Base-by-base conservation (phyloP, 2,329 filamentous ascomycete genomes). In the Diaporthe vexans region DNA sequence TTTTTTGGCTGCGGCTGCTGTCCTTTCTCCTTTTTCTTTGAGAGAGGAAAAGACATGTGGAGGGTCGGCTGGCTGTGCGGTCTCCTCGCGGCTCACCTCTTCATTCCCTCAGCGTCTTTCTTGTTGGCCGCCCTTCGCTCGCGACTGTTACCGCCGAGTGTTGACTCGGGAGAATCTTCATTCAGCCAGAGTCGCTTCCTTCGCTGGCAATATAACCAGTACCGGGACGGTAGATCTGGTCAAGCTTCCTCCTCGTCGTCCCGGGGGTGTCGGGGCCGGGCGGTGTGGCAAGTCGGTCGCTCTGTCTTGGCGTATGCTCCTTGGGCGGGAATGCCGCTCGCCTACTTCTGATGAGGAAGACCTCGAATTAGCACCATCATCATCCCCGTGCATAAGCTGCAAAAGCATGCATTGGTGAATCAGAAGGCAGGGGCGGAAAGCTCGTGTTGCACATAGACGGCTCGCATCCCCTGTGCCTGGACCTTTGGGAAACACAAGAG, bases 321-420 rank as follows among this genome's bases (percentile, higher is more conserved):
- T 40, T 68, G 3, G 63, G 48, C n/a, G 33, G 21, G 21, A 51
- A 51, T 8, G 51, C 29, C 17, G 33, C 29, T 68, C n/a, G 63
- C 9, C 48, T 35, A 15, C 51, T 72, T 51, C 46, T 72, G 24
- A 24, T 33, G 46, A 37, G 33, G n/a, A 40, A 63, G 17, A 33
- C 15, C 33, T 63, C 57, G 46, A 43, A 46, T 72, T 68, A 68
- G 63, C 63, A 52, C 63, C 46, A n/a, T 43, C 70, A 24, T 63
- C 70, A 72, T 54, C 70, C 70, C 57, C 59, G 46, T 63, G 57
- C 70, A 63, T 72, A 71, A 48, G 58, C 74, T 4, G 40, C 24
- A 43, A 70, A 70, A 72, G 73, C 54, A 52, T 69, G 54, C 56
- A 69, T 61, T 40, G 63, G 43, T 46, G 65, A 68, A 26, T 75